Evolutionary conservation across 2,329 filamentous ascomycete species (phyloP), one percentile per base, ranked within the genome.

Genomic region (Davidsoniella virescens): DNA sequence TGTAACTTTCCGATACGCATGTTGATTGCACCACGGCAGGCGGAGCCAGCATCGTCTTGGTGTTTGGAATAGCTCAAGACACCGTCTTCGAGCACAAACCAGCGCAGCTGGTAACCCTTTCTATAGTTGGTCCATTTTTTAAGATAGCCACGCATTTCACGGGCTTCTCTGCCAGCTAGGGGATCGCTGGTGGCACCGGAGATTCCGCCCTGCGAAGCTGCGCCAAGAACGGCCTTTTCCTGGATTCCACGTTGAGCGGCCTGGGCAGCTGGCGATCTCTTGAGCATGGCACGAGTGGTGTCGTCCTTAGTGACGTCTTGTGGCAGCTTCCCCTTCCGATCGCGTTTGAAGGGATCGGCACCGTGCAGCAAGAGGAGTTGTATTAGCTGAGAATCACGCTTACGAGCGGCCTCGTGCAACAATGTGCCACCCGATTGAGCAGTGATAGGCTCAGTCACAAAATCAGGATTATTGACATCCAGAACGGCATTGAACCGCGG

Each of bases 91-190:
- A 98, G 76, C 12, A 96, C 92, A 62, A 98, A 98, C 88, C 90
- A 98, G 54, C 92, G 76, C 55, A 98, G 65, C 67, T 98, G 94
- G 68, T 95, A 98, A 7, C 92, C 92, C 61, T 85, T 88, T 18
- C 90, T 88, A 63, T 98, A 98, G 63, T 98, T 98, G 44, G 92
- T 98, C 92, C 92, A 98, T 64, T 98, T 98, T 68, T 95, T 96
- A 51, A 98, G 71, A 63, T 96, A 98, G 5, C 92, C 92, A 68
- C 94, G 95, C 85, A 98, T 96, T 65, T 96, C 90, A 44, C 88
- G 76, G 16, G 85, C 84, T 61, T 98, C 92, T 57, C 90, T 87
- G 14, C 84, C 82, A 23, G 83, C 84, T 52, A 80, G 63, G 17
- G 76, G 69, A 56, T 84, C 75, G 8, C 73, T 70, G 14, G 79